Evolutionary conservation across 1,139 yeast genomes (phyloP).

Genomic region (Yamadazyma dendronema): DNA sequence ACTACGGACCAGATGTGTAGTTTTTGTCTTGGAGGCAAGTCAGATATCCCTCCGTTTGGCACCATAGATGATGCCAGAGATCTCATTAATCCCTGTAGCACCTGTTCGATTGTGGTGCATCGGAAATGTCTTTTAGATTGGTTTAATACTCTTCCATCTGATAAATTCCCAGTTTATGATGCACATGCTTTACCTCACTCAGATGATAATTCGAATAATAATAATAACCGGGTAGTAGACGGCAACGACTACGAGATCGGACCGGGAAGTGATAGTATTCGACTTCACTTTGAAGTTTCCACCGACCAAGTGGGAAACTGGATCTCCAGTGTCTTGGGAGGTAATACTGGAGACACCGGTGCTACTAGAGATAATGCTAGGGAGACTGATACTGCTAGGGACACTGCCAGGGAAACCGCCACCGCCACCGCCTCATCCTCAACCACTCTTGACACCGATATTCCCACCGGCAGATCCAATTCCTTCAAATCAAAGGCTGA

Average conservation of each 20-base stretch:
- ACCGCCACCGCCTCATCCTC: no score
- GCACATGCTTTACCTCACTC: constrained; percentile 6
- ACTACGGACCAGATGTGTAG: constrained; percentile 24
- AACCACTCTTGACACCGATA: no score
- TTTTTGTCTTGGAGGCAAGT: constrained; percentile 41
- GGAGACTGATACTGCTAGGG: not conserved
- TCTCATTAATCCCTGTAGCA: constrained; percentile 39
- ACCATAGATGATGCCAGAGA: constrained; percentile 36
- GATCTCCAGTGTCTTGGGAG: constrained; percentile 14
- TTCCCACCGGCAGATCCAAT: constrained; percentile 5
- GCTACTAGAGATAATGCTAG: not conserved
- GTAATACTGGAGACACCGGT: not conserved
- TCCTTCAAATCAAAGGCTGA: not conserved
- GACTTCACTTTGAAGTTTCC: constrained; percentile 4
- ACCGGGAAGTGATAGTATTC: constrained; percentile 8
- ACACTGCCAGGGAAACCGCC: no score
- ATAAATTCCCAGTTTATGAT: constrained; percentile 27
- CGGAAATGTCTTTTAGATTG: constrained; percentile 44
- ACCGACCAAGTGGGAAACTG: constrained; percentile 16
- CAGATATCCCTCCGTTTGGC: constrained; percentile 46
- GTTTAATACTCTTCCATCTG: constrained; percentile 38
- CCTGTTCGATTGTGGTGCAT: constrained; percentile 40
- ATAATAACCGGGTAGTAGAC: constrained; percentile 1
- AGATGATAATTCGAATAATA: not conserved
- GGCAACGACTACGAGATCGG: constrained; percentile 15